phyloP scores from a whole-genome alignment of 495 filamentous ascomycete genomes.

The Aspergillus panamensis region DNA sequence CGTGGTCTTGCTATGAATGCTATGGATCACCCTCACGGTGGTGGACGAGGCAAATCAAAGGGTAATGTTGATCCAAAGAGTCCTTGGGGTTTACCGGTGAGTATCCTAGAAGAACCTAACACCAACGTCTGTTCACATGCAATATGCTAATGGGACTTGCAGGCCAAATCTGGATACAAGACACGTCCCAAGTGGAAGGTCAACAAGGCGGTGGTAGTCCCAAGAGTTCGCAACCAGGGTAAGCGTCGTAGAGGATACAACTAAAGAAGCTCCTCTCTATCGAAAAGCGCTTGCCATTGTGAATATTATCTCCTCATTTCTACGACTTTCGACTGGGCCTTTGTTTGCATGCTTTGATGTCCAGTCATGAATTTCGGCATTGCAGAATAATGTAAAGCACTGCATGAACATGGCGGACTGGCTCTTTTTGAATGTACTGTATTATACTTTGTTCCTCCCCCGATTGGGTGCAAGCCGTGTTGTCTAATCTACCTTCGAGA shows the following conservation, averaged over 20 bases:
- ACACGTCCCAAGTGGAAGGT: constrained; percentile 74
- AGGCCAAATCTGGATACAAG: constrained; percentile 97
- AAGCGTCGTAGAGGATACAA: constrained; percentile 54
- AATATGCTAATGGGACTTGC: constrained; percentile 19
- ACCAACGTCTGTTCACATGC: constrained; percentile 1
- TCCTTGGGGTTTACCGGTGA: constrained; percentile 92
- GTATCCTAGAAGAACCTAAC: constrained; percentile 32
- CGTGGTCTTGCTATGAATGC: constrained; percentile 98
- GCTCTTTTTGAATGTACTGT: constrained; percentile 19
- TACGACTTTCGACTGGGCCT: neutral
- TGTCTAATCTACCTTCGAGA: neutral
- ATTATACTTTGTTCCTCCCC: constrained; percentile 23
- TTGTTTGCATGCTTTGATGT: neutral
- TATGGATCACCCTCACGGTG: constrained; percentile 93
- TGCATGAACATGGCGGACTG: neutral
- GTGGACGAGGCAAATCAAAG: constrained; percentile 98
- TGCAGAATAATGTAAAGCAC: neutral
- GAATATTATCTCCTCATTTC: neutral
- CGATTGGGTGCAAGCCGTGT: constrained; percentile 20
- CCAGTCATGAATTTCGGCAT: neutral
- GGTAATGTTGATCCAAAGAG: constrained; percentile 91
- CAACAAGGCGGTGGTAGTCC: constrained; percentile 77
- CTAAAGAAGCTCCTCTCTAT: constrained; percentile 20
- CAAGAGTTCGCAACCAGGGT: constrained; percentile 73
- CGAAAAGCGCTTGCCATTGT: neutral